Base-by-base conservation (phyloP, 306 rosid species). In the Astragalus membranaceus region DNA sequence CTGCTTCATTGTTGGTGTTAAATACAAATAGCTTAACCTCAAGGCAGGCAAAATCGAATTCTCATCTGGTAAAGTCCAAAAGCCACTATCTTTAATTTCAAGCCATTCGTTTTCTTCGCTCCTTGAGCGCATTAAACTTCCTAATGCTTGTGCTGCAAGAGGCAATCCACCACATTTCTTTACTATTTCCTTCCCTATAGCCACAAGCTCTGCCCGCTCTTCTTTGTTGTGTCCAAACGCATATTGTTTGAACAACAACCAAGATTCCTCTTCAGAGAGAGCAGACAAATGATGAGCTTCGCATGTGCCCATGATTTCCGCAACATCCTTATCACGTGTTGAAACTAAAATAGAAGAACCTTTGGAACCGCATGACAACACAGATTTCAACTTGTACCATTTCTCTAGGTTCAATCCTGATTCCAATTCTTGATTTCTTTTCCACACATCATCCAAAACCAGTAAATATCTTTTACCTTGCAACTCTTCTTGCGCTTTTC, bases 131-230 rank as follows among this genome's bases (percentile, higher is more conserved):
- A 61, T 16, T 5, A 61, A 8, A 6, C 50, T 8, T 16, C 67
- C 67, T 3, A 61, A 16, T 17, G 50, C 35, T 10, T 61, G 35
- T 16, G 67, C 49, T 1, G 67, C 67, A 39, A 61, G 67, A 16
- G 67, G 67, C 10, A 61, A 10, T 7, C 67, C 67, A 3, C 67
- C 67, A 17, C 67, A 61, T 6, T 61, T 65, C 32, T 61, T 61
- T 9, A 39, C 8, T 12, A 61, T 61, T 2, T 61, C 49, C 33
- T 61, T 61, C 8, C 67, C 67, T 10, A 61, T 61, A 10, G 15
- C 15, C 5, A 39, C 67, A 5, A 61, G 33, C 13, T 39, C 30
- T 10, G 2, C 15, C 9, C 2, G 15, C 15, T 61, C 47, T 16
- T 61, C 67, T 16, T 2, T 61, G 3, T 39, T 33, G 0, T 4